Base-by-base conservation (phyloP, 2,329 filamentous ascomycete genomes). In the Fusarium sp. region DNA sequence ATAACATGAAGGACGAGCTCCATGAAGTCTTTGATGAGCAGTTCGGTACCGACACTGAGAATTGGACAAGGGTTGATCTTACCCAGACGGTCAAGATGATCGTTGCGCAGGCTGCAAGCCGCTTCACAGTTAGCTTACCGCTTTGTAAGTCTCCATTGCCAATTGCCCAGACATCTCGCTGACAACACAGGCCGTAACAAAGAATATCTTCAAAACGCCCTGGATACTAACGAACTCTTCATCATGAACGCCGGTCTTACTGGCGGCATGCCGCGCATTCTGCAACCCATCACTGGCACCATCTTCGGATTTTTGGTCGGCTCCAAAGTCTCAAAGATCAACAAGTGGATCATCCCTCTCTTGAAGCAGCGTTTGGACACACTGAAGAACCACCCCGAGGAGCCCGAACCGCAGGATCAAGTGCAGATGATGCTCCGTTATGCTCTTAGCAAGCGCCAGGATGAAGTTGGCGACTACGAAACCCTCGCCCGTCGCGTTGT, bases 361-460 rank as follows among this genome's bases (percentile, higher is more conserved):
- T 67, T 65, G 30, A 53, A 61, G 19, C 19, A 71, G 7, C 71
- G 71, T 14, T 22, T 73, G 4, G 54, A 65, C 3, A 27, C 41
- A 19, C 39, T 60, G 4, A 17, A 44, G 4, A 47, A 66, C 3
- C 58, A 71, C 5, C 50, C 61, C 0, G 60, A 65, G 4, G 50
- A 72, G 4, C 48, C 52, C 0, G 73, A 75, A 9, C 79, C 79
- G 0, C 72, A 77, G 14, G 82, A 83, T 39, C 75, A 78, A 19
- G 46, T 83, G 4, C 81, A 82, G 62, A 78, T 80, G 71, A 81
- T 83, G 77, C 61, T 82, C 5, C 73, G 75, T 6, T 81, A 75
- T 46, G 82, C 77, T 2, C 56, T 75, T n/a, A 75, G 75, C 20
- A 73, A 82, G 44, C 76, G 81, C 1, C 78, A 75, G 0, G 51